Evolutionary conservation across 805 yeast species (phyloP).

Genomic region (Wickerhamiella azymoides): DNA sequence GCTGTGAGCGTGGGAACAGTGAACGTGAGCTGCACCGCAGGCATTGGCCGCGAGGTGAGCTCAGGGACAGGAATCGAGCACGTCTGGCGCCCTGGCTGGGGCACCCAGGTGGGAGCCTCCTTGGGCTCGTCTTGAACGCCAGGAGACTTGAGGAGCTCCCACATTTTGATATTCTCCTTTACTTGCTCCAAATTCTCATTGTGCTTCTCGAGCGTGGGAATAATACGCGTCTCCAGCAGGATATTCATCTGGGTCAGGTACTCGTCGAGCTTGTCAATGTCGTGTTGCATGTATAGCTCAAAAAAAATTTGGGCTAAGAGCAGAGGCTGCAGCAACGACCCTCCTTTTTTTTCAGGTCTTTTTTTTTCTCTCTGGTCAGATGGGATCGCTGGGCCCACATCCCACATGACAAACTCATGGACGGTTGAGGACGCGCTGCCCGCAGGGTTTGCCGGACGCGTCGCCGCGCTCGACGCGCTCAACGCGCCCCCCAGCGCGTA

Average conservation of each 20-base stretch:
- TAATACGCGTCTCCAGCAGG: neutral
- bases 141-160: neutral
- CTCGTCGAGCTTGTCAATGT: neutral
- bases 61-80: neutral
- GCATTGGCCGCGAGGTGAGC: neutral
- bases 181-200: neutral
- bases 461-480: conserved; percentile 17
- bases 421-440: conserved; percentile 44
- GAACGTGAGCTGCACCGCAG: no score
- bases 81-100: neutral
- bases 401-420: conserved; percentile 27
- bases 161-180: neutral
- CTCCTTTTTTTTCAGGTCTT: no score
- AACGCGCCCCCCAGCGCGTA: conserved; percentile 16
- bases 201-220: neutral
- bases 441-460: conserved; percentile 28
- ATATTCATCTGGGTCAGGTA: neutral
- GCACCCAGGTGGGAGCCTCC: no score
- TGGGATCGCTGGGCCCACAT: no score
- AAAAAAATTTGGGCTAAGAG: neutral
- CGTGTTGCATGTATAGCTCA: neutral
- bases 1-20: no score
- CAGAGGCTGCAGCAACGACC: no score
- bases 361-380: no score
- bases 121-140: no score